Percentiles rank a stretch among this genome's conserved stretches.
Conservation (phyloP, 2,329 filamentous ascomycete species). For the Neofusicoccum cordaticola region DNA sequence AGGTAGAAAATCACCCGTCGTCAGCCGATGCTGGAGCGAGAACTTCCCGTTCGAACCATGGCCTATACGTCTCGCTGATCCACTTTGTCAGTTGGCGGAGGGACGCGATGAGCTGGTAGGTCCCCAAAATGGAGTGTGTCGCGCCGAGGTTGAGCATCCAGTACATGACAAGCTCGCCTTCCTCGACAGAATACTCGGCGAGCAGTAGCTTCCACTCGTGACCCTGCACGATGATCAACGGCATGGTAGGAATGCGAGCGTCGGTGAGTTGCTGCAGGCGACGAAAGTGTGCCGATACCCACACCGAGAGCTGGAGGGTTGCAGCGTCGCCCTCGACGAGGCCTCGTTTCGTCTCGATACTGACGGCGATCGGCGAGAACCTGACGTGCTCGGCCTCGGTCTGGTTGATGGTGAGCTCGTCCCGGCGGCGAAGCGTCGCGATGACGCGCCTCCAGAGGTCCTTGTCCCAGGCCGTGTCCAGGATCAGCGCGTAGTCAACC, state of each 20-base stretch:
- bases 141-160: constrained; percentile 10
- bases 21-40: too few relatives aligned
- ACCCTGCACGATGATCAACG: constrained; percentile 19
- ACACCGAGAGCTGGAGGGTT: constrained; percentile 14
- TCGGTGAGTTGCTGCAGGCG: constrained; percentile 10
- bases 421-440: not conserved
- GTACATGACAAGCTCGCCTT: not conserved
- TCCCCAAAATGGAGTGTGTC: constrained; percentile 2
- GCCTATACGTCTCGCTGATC: too few relatives aligned
- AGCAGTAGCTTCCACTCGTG: constrained; percentile 18
- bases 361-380: constrained; percentile 10
- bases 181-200: not conserved
- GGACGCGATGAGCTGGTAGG: constrained; percentile 17
- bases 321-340: constrained; percentile 12
- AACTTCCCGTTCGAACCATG: too few relatives aligned
- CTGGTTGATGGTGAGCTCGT: constrained; percentile 2
- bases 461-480: not conserved
- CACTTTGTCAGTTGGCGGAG: not conserved
- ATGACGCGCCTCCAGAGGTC: not conserved
- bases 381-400: constrained; percentile 8
- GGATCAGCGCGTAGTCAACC: constrained; percentile 17
- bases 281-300: constrained; percentile 16
- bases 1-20: too few relatives aligned
- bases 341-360: constrained; percentile 16
- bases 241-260: constrained; percentile 8